Percentiles rank a stretch among this genome's conserved stretches.
phyloP scores from a whole-genome alignment of 768 basidiomycete species.

The Dictyophora rubrovolvata region DNA sequence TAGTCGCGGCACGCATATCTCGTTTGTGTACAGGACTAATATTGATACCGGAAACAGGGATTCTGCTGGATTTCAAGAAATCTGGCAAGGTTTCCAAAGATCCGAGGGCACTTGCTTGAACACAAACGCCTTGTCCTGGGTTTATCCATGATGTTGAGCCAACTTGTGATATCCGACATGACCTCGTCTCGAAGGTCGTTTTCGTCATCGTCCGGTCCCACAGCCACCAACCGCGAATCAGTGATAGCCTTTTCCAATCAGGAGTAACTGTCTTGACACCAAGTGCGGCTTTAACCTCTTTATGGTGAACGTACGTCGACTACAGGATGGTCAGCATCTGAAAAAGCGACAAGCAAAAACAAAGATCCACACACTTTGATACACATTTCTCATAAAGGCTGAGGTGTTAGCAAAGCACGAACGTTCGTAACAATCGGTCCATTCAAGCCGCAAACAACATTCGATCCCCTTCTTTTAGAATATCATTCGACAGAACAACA shows the following conservation, averaged over 20 bases:
- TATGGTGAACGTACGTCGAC: constrained; percentile 96
- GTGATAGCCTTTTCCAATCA: constrained; percentile 97
- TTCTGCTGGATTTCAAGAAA: constrained; percentile 90
- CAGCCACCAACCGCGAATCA: constrained; percentile 86
- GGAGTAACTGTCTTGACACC: constrained; percentile 94
- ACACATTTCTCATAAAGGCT: constrained; percentile 89
- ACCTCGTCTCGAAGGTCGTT: constrained; percentile 90
- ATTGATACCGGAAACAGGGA: constrained; percentile 94
- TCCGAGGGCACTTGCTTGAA: constrained; percentile 94
- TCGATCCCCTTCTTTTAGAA: constrained; percentile 78
- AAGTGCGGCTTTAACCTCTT: constrained; percentile 91
- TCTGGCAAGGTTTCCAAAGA: constrained; percentile 94
- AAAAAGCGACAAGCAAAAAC: neutral
- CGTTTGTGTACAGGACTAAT: constrained; percentile 96
- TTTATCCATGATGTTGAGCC: constrained; percentile 87
- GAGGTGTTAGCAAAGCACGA: constrained; percentile 88
- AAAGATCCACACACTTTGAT: constrained; percentile 58
- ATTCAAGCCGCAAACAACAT: too few relatives aligned
- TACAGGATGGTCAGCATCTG: constrained; percentile 21
- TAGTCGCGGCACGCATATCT: constrained; percentile 82
- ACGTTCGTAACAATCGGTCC: constrained; percentile 95
- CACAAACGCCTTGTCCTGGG: constrained; percentile 94
- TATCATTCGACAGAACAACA: constrained; percentile 91
- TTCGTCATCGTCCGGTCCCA: constrained; percentile 93
- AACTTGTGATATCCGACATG: constrained; percentile 87